Percentiles rank a stretch among this genome's conserved stretches.
These are phyloP conservation scores for Puccinia hordei DNA, from an alignment of 1,284 basidiomycete genomes.

Conservation along the genomic window DNA sequence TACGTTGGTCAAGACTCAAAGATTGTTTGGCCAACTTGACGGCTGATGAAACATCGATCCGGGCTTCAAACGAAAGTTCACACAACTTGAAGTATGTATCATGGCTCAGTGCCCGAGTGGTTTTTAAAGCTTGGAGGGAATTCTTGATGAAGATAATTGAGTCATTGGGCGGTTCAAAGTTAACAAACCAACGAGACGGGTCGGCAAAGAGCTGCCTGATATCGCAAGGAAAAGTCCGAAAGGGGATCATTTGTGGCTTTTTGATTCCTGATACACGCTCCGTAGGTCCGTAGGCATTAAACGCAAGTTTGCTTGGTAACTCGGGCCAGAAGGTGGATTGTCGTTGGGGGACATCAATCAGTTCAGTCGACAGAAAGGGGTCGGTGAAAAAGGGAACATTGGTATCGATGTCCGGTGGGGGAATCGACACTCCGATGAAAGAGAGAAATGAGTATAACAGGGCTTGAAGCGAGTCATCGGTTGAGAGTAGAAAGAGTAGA, in stretches of 20 bases:
- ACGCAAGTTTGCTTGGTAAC: slow-evolving; percentile 52
- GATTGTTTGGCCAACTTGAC: slow-evolving; percentile 72
- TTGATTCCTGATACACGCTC: slow-evolving; percentile 55
- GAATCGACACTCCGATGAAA: slow-evolving; percentile 69
- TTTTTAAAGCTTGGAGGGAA: slow-evolving; percentile 57
- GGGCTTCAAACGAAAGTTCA: slow-evolving; percentile 67
- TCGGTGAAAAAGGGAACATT: slow-evolving; percentile 59
- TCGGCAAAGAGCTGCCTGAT: slow-evolving; percentile 54
- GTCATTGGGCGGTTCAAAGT: slow-evolving; percentile 55
- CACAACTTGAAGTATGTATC: slow-evolving; percentile 60
- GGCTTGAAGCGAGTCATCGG: slow-evolving; percentile 65
- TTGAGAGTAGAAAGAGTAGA: slow-evolving; percentile 68
- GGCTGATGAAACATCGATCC: slow-evolving; percentile 67
- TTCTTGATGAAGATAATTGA: slow-evolving; percentile 53
- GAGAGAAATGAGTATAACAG: slow-evolving; percentile 77
- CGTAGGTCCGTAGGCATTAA: slow-evolving; percentile 60
- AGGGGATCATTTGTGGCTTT: slow-evolving; percentile 54
- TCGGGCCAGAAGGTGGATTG: slow-evolving; percentile 54
- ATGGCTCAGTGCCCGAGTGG: slow-evolving; percentile 56
- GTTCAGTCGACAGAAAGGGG: slow-evolving; percentile 59
- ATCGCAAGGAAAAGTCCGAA: slow-evolving; percentile 53
- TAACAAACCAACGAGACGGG: slow-evolving; percentile 59
- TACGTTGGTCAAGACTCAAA: slow-evolving; percentile 68
- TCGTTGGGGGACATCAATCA: slow-evolving; percentile 53
- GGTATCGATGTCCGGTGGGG: slow-evolving; percentile 60